Evolutionary conservation across 352 stramenopile species (phyloP).

Genomic region (Phytophthora brassicae): DNA sequence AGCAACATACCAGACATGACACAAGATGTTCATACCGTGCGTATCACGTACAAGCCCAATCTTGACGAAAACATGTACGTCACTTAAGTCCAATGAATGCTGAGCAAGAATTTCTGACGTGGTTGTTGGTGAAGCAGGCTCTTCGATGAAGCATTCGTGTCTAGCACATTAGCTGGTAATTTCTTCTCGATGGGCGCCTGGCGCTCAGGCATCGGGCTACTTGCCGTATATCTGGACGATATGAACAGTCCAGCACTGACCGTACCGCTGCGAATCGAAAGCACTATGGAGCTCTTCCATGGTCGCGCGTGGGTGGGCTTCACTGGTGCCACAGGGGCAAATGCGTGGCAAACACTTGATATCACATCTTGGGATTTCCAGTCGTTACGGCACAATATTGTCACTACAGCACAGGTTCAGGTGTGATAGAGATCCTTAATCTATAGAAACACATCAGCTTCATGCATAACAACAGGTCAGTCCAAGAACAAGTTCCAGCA

Average conservation of each 20-base stretch:
- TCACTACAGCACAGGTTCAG: conserved; percentile 17
- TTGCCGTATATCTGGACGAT: conserved; percentile 90
- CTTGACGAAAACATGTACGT: conserved; percentile 65
- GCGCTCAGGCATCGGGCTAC: conserved; percentile 62
- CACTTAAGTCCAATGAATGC: neutral
- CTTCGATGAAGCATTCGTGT: conserved; percentile 60
- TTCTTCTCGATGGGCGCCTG: conserved; percentile 74
- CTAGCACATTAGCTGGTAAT: conserved; percentile 53
- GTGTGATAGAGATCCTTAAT: conserved; percentile 2
- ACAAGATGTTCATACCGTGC: conserved; percentile 58
- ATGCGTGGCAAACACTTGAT: conserved; percentile 89
- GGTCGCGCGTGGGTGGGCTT: conserved; percentile 91
- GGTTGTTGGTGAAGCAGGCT: conserved; percentile 32
- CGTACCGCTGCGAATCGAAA: conserved; percentile 86
- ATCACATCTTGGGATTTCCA: conserved; percentile 85
- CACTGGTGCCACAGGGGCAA: conserved; percentile 83
- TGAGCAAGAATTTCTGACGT: conserved; percentile 6
- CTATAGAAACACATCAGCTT: conserved; percentile 5
- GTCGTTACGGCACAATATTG: conserved; percentile 45
- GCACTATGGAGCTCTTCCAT: conserved; percentile 78
- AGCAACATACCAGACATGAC: conserved; percentile 82
- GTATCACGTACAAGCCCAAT: conserved; percentile 76
- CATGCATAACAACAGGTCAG: conserved; percentile 1
- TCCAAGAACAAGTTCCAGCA: conserved; percentile 6
- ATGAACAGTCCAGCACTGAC: conserved; percentile 75